phyloP scores from a whole-genome alignment of 106 monocot genomes.

The Triglochin maritima region DNA sequence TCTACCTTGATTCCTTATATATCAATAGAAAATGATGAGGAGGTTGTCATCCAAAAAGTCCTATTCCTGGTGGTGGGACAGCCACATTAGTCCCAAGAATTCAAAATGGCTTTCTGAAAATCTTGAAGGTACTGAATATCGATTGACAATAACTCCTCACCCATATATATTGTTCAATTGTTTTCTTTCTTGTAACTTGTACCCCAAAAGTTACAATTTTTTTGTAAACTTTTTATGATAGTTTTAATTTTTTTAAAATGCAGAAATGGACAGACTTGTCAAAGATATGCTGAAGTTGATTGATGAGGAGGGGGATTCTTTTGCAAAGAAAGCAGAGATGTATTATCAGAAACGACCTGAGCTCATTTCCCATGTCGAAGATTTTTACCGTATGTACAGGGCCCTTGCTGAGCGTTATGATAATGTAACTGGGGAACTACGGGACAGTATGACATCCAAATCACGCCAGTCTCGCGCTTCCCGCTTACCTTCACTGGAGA shows the following conservation, averaged over 20 bases:
- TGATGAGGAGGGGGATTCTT: constrained; percentile 29
- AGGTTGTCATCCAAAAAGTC: constrained; percentile 8
- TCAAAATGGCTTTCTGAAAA: constrained; percentile 19
- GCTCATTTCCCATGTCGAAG: constrained; percentile 25
- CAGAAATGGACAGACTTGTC: constrained; percentile 17
- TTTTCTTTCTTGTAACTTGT: too few species aligned
- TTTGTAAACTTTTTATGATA: not conserved
- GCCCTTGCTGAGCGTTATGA: constrained; percentile 19
- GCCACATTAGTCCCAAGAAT: constrained; percentile 22
- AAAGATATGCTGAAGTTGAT: constrained; percentile 16
- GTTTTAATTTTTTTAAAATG: not conserved
- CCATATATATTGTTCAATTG: too few species aligned
- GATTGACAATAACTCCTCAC: not conserved
- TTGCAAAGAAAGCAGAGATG: constrained; percentile 28
- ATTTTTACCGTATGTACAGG: constrained; percentile 24
- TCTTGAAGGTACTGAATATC: constrained; percentile 8
- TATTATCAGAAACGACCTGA: constrained; percentile 31
- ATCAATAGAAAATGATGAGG: constrained; percentile 3
- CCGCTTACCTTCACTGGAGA: not conserved
- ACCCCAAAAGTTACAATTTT: not conserved
- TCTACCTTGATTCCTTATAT: not conserved
- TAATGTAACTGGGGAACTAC: constrained; percentile 16
- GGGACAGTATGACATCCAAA: constrained; percentile 2
- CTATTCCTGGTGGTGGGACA: constrained; percentile 24
- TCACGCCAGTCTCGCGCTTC: not conserved